These are phyloP conservation scores for Glonium stellatum DNA, from an alignment of 495 filamentous ascomycete species.

Conservation along the genomic window DNA sequence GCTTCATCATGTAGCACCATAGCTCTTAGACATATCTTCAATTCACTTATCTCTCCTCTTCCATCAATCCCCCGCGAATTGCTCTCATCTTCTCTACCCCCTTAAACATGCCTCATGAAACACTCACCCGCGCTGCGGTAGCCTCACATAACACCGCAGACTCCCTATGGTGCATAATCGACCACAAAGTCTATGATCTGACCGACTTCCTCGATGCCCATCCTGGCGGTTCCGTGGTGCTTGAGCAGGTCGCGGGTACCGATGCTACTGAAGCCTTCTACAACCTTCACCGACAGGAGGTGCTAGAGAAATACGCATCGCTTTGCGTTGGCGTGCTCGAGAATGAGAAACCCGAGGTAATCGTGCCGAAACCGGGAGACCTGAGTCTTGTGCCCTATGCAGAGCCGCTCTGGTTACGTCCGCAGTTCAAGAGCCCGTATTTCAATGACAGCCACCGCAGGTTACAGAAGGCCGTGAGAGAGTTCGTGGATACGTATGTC, in stretches of 20 bases:
- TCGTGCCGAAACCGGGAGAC: conserved; percentile 62
- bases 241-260: conserved; percentile 74
- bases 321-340: conserved; percentile 71
- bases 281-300: conserved; percentile 88
- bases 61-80: neutral
- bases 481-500: conserved; percentile 66
- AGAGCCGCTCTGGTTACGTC: conserved; percentile 73
- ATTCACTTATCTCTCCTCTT: neutral
- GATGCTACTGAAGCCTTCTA: conserved; percentile 88
- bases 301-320: conserved; percentile 65
- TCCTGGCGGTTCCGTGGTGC: conserved; percentile 75
- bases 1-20: too few species aligned
- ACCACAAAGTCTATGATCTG: conserved; percentile 87
- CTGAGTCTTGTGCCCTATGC: conserved; percentile 72
- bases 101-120: conserved; percentile 26
- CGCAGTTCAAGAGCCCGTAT: conserved; percentile 74
- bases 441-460: conserved; percentile 69
- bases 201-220: conserved; percentile 89
- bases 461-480: conserved; percentile 63
- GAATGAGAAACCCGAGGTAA: conserved; percentile 67
- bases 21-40: too few species aligned
- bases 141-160: conserved; percentile 78
- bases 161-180: conserved; percentile 64
- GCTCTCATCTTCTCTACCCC: neutral
- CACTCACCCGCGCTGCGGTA: conserved; percentile 68